Conservation (phyloP, 2,329 filamentous ascomycete species). For the Ophiocordyceps australis region DNA sequence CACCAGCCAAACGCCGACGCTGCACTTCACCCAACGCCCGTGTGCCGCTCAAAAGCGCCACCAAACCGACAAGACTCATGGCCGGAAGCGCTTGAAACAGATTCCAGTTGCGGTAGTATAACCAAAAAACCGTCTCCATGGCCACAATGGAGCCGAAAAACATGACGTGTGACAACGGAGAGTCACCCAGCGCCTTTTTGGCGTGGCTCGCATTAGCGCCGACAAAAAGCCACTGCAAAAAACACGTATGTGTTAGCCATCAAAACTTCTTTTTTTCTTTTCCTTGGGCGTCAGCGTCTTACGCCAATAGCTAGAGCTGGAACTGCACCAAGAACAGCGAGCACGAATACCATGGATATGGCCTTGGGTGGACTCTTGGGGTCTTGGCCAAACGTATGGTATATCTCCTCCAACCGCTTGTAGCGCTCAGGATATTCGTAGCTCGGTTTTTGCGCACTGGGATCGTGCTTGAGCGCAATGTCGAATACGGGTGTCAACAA, state of each 20-base stretch:
- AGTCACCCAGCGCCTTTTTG: slow-evolving; percentile 51
- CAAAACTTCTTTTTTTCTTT: too few species aligned
- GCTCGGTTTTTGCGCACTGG: slow-evolving; percentile 36
- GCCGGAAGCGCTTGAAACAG: slow-evolving; percentile 77
- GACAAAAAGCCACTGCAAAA: slow-evolving; percentile 54
- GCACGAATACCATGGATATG: slow-evolving; percentile 60
- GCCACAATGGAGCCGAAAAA: slow-evolving; percentile 79
- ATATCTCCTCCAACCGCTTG: slow-evolving; percentile 66
- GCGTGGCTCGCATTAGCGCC: slow-evolving; percentile 74
- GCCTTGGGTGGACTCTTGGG: slow-evolving; percentile 64
- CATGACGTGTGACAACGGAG: slow-evolving; percentile 62
- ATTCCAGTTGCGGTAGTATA: slow-evolving; percentile 88
- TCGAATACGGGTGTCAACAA: slow-evolving; percentile 57
- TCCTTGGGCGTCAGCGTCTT: slow-evolving; percentile 7
- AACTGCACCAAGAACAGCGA: slow-evolving; percentile 54
- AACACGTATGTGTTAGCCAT: slow-evolving; percentile 5
- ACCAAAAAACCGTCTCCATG: slow-evolving; percentile 83
- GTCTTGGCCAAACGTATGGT: slow-evolving; percentile 75
- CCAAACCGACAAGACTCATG: slow-evolving; percentile 44
- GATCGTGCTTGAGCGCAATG: slow-evolving; percentile 46
- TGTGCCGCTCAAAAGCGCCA: slow-evolving; percentile 73
- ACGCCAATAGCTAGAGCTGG: slow-evolving; percentile 56
- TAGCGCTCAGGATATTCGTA: slow-evolving; percentile 62
- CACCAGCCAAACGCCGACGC: slow-evolving; percentile 62
- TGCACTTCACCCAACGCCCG: slow-evolving; percentile 89